Percentiles rank a stretch among this genome's conserved stretches.
Evolutionary conservation across 2,329 filamentous ascomycete species (phyloP).

Genomic region (Teratosphaeria epicoccoides): DNA sequence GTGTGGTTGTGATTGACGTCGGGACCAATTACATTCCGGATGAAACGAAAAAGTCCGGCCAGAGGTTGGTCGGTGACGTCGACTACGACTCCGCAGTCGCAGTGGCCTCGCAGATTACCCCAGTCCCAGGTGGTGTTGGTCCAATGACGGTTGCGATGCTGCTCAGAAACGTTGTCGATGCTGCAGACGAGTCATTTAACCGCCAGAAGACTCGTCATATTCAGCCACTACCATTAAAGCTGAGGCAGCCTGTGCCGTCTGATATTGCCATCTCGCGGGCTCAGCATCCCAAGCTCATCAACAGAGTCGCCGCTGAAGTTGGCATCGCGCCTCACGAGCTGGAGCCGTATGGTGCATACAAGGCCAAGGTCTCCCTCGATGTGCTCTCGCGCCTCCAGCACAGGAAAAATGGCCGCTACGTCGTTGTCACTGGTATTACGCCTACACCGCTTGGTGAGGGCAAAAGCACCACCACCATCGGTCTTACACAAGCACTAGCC

Average conservation of each 20-base stretch:
- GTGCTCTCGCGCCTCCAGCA: conserved; percentile 76
- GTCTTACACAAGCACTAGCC: conserved; percentile 82
- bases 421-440: conserved; percentile 90
- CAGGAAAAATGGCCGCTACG: conserved; percentile 77
- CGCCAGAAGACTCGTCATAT: conserved; percentile 71
- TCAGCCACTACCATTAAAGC: conserved; percentile 70
- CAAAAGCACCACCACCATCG: conserved; percentile 96
- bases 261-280: conserved; percentile 86
- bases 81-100: conserved; percentile 76
- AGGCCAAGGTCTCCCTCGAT: conserved; percentile 84
- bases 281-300: conserved; percentile 87
- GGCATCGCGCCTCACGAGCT: conserved; percentile 83
- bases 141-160: conserved; percentile 99
- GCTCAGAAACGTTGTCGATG: conserved; percentile 85
- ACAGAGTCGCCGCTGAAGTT: conserved; percentile 69
- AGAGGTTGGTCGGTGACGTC: conserved; percentile 88
- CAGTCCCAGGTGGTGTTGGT: conserved; percentile 90
- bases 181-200: conserved; percentile 71
- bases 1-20: conserved; percentile 92
- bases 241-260: conserved; percentile 75
- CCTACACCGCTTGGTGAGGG: conserved; percentile 94
- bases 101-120: conserved; percentile 87
- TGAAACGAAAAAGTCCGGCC: conserved; percentile 78
- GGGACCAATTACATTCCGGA: conserved; percentile 95
- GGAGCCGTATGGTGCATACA: conserved; percentile 89